These are phyloP conservation scores for Zygoascus biomembranicola DNA, from an alignment of 805 yeast species.

Conservation along the genomic window DNA sequence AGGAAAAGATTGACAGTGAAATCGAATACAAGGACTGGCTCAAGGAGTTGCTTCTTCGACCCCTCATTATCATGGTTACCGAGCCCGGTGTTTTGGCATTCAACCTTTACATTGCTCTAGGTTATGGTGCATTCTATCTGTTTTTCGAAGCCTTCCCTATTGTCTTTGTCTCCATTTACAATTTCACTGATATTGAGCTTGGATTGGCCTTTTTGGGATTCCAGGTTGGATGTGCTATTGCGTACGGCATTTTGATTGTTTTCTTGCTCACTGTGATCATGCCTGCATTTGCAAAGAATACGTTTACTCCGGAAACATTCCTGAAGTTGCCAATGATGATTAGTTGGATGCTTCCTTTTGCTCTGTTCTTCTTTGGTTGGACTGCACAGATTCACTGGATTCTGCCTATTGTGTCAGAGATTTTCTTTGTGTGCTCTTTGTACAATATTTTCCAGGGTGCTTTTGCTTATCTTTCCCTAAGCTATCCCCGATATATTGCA, in stretches of 20 bases:
- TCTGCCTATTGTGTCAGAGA: constrained; percentile 38
- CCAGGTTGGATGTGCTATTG: constrained; percentile 39
- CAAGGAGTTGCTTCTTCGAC: constrained; percentile 24
- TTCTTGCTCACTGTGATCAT: neutral
- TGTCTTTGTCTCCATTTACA: constrained; percentile 37
- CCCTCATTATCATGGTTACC: constrained; percentile 37
- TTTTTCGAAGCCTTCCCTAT: constrained; percentile 60
- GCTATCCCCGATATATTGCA: constrained; percentile 43
- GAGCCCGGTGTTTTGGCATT: constrained; percentile 54
- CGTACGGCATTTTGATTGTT: constrained; percentile 18
- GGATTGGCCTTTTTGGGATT: constrained; percentile 44
- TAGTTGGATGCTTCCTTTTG: constrained; percentile 32
- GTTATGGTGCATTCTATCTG: constrained; percentile 45
- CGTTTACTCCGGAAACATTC: constrained; percentile 12
- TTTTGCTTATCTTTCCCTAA: constrained; percentile 40
- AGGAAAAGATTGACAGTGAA: neutral
- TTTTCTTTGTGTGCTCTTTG: constrained; percentile 32
- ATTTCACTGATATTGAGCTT: constrained; percentile 39
- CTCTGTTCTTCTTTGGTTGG: constrained; percentile 48
- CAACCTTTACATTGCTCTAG: constrained; percentile 43
- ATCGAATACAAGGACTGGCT: neutral
- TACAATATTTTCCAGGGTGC: constrained; percentile 43
- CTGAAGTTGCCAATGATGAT: constrained; percentile 13
- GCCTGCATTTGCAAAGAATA: neutral
- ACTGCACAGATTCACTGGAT: constrained; percentile 45